Evolutionary conservation across 768 basidiomycete species (phyloP).

Genomic region (Lactarius akahatsu): DNA sequence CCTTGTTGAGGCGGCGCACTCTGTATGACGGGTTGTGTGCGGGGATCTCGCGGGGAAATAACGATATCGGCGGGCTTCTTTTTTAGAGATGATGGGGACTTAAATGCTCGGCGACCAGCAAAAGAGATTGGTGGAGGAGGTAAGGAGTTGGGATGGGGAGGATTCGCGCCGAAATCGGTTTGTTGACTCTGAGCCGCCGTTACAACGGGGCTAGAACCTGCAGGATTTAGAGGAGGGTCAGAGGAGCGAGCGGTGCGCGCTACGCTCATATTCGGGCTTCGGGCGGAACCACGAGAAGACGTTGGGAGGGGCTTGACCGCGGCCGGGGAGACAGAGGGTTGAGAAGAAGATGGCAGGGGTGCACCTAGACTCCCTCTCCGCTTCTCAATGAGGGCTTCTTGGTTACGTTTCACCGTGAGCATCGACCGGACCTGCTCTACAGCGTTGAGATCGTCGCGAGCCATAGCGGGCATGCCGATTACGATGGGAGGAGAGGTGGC

Average conservation of each 20-base stretch:
- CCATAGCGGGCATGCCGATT: slow-evolving; percentile 53
- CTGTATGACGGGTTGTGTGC: slow-evolving; percentile 63
- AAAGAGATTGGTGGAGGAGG: slow-evolving; percentile 76
- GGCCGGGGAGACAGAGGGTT: slow-evolving; percentile 29
- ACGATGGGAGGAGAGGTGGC: slow-evolving; percentile 67
- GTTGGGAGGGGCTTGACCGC: slow-evolving; percentile 32
- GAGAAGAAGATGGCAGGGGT: slow-evolving; percentile 29
- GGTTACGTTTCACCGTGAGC: slow-evolving; percentile 65
- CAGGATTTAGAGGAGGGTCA: slow-evolving; percentile 34
- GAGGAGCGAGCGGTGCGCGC: slow-evolving; percentile 31
- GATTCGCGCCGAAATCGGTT: slow-evolving; percentile 21
- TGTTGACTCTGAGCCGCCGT: slow-evolving; percentile 35
- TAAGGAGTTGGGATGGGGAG: slow-evolving; percentile 44
- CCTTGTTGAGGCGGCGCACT: slow-evolving; percentile 71
- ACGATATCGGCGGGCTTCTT: slow-evolving; percentile 76
- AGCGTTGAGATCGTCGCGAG: slow-evolving; percentile 56
- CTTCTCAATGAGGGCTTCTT: slow-evolving; percentile 69
- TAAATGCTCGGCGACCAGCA: slow-evolving; percentile 68
- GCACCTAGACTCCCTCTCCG: slow-evolving; percentile 59
- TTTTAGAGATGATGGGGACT: slow-evolving; percentile 51
- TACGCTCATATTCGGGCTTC: slow-evolving; percentile 28
- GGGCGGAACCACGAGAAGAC: slow-evolving; percentile 37
- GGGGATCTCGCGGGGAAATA: slow-evolving; percentile 65
- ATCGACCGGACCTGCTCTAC: slow-evolving; percentile 63
- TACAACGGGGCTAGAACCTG: slow-evolving; percentile 27